Conservation (phyloP, 768 basidiomycete species). For the Rhodotorula diobovata region DNA sequence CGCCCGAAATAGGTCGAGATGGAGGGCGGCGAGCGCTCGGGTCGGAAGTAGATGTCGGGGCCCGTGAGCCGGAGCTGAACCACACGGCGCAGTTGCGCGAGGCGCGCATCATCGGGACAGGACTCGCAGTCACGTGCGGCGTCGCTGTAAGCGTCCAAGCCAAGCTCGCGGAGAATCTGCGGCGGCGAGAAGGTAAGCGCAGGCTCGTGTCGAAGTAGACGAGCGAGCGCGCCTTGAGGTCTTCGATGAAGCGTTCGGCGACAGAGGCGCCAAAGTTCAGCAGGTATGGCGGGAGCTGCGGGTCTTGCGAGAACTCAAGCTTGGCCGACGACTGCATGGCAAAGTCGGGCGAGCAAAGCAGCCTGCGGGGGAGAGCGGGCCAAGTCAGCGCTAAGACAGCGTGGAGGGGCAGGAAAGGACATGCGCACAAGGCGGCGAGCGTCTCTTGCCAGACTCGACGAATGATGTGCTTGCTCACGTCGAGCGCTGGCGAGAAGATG, state of each 20-base stretch:
- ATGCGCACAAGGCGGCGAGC: conserved; percentile 58
- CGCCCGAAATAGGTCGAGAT: conserved; percentile 64
- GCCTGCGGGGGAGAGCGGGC: neutral
- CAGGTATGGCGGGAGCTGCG: conserved; percentile 65
- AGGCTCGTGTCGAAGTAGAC: neutral
- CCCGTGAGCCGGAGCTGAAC: conserved; percentile 62
- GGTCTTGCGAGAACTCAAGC: conserved; percentile 57
- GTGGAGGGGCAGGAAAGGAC: neutral
- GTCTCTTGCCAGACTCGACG: conserved; percentile 78
- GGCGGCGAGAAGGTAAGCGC: neutral
- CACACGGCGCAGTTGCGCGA: conserved; percentile 54
- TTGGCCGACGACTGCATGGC: conserved; percentile 58
- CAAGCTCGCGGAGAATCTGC: conserved; percentile 71
- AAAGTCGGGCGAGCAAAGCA: conserved; percentile 60
- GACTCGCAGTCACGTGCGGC: conserved; percentile 51
- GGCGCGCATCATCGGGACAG: conserved; percentile 53
- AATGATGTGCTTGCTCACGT: conserved; percentile 53
- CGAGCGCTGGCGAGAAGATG: conserved; percentile 67
- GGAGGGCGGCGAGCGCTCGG: conserved; percentile 42
- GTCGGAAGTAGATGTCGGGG: conserved; percentile 66
- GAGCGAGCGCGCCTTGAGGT: conserved; percentile 59
- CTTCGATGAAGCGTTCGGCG: conserved; percentile 69
- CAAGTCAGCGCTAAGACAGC: neutral
- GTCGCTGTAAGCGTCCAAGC: conserved; percentile 56
- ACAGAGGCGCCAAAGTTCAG: conserved; percentile 61